Percentiles rank a stretch among this genome's conserved stretches.
These are phyloP conservation scores for Elsinoe arachidis DNA, from an alignment of 2,329 filamentous ascomycete genomes.

Conservation along the genomic window DNA sequence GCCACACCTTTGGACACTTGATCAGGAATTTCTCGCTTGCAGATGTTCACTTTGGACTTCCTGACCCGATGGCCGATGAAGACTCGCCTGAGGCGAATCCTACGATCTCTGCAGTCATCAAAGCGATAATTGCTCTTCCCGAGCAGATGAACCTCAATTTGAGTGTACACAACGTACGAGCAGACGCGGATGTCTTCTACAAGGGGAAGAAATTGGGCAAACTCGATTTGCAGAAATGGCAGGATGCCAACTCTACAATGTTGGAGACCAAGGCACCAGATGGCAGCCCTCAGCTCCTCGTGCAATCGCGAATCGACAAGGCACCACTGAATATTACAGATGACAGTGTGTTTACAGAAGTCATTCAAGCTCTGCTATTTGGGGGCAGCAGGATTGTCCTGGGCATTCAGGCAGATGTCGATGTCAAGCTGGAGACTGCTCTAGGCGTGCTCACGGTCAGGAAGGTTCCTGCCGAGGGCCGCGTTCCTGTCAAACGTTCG, in stretches of 20 bases:
- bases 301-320: constrained; percentile 67
- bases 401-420: constrained; percentile 68
- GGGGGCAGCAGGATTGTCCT: constrained; percentile 61
- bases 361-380: constrained; percentile 75
- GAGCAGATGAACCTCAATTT: constrained; percentile 80
- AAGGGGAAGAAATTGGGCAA: constrained; percentile 68
- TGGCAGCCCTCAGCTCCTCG: constrained; percentile 56
- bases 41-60: constrained; percentile 78
- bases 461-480: constrained; percentile 72
- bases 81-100: constrained; percentile 64
- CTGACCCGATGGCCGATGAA: constrained; percentile 69
- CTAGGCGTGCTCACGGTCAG: constrained; percentile 74
- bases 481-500: constrained; percentile 90
- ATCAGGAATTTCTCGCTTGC: constrained; percentile 82
- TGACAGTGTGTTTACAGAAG: constrained; percentile 64
- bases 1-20: constrained; percentile 68
- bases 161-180: constrained; percentile 66
- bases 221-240: constrained; percentile 73
- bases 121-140: constrained; percentile 70
- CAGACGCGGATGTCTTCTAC: constrained; percentile 74
- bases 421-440: constrained; percentile 72
- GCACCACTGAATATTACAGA: constrained; percentile 79
- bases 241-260: constrained; percentile 70
- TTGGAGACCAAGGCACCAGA: constrained; percentile 45
- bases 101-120: constrained; percentile 71